Percentiles rank a stretch among this genome's conserved stretches.
These are phyloP conservation scores for Coemansia sp. DNA, from an alignment of 192 early-diverging fungal genomes.

Conservation along the genomic window DNA sequence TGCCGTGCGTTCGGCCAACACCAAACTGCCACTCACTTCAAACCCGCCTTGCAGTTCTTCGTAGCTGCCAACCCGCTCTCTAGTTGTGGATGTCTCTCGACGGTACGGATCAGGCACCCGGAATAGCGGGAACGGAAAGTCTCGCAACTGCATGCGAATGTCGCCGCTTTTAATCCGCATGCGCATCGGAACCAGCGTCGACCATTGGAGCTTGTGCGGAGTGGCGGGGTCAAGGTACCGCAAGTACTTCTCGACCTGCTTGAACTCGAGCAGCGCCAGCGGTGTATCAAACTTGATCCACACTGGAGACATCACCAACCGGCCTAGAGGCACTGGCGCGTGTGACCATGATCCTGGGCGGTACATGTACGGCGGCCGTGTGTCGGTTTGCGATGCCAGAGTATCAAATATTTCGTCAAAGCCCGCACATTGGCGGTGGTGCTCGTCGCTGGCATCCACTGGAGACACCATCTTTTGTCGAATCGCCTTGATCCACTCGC, in stretches of 20 bases:
- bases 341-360: slow-evolving; percentile 48
- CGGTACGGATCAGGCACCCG: slow-evolving; percentile 51
- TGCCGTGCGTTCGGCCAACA: slow-evolving; percentile 47
- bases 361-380: slow-evolving; percentile 40
- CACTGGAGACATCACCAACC: slow-evolving; percentile 43
- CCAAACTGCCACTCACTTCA: slow-evolving; percentile 43
- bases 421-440: neutral
- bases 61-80: slow-evolving; percentile 20
- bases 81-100: slow-evolving; percentile 11
- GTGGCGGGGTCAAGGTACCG: slow-evolving; percentile 53
- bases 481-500: slow-evolving; percentile 49
- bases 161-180: slow-evolving; percentile 51
- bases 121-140: slow-evolving; percentile 56
- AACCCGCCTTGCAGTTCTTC: slow-evolving; percentile 42
- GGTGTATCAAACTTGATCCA: slow-evolving; percentile 49
- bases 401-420: slow-evolving; percentile 46
- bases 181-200: slow-evolving; percentile 49
- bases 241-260: slow-evolving; percentile 46
- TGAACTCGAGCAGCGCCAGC: slow-evolving; percentile 43
- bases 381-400: slow-evolving; percentile 9
- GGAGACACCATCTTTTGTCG: slow-evolving; percentile 46
- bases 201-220: slow-evolving; percentile 46
- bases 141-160: slow-evolving; percentile 50
- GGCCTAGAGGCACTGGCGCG: slow-evolving; percentile 39
- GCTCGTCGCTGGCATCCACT: slow-evolving; percentile 14